Percentiles rank a stretch among this genome's conserved stretches.
phyloP scores from a whole-genome alignment of 2,329 filamentous ascomycete species.

The Cercospora citrullina region DNA sequence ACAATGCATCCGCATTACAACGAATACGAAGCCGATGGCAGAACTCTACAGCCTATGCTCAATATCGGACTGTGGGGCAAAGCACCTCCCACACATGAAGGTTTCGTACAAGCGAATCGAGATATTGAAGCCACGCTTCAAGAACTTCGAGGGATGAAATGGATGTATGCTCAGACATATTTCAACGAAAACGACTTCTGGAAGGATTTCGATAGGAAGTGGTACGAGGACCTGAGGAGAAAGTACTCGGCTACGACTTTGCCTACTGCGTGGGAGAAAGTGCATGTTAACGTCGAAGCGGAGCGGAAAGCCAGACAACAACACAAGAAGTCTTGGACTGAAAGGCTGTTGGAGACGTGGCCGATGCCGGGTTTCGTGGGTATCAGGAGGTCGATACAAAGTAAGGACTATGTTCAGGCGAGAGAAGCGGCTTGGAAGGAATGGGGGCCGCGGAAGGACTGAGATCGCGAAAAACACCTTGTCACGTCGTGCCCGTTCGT shows the following conservation, averaged over 20 bases:
- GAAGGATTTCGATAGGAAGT: constrained; percentile 60
- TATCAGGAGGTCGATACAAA: constrained; percentile 27
- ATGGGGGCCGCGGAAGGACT: constrained; percentile 24
- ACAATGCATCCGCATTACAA: constrained; percentile 39
- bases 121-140: constrained; percentile 61
- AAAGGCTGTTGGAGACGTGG: constrained; percentile 40
- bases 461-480: not conserved
- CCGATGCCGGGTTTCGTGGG: constrained; percentile 28
- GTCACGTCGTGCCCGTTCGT: not conserved
- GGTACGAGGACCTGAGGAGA: constrained; percentile 59
- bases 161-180: constrained; percentile 69
- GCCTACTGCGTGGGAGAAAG: constrained; percentile 68
- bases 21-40: constrained; percentile 28
- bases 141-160: constrained; percentile 65
- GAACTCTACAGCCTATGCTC: constrained; percentile 44
- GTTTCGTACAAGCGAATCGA: constrained; percentile 58
- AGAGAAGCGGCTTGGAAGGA: constrained; percentile 30
- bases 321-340: constrained; percentile 47
- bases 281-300: constrained; percentile 51
- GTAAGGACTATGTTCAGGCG: constrained; percentile 27
- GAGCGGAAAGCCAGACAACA: constrained; percentile 47
- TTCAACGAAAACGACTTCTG: constrained; percentile 70
- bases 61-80: constrained; percentile 67
- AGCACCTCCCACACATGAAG: constrained; percentile 44
- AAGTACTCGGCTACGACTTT: constrained; percentile 62